Evolutionary conservation across 108 stramenopile genomes (phyloP).

Genomic region (Cyclostephanos tholiformis): DNA sequence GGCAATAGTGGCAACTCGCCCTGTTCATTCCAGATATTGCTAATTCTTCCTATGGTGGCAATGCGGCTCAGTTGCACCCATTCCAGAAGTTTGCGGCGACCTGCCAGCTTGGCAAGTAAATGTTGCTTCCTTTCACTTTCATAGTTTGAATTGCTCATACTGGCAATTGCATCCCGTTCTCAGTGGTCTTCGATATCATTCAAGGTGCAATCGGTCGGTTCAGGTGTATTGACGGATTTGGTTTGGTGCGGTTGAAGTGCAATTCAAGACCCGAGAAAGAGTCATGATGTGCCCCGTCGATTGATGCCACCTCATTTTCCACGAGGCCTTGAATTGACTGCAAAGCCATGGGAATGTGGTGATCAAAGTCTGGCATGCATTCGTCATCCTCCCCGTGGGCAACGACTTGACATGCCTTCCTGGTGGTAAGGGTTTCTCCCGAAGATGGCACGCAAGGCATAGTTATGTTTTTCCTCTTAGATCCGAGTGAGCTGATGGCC

Average conservation of each 20-base stretch:
- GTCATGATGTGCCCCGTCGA: not conserved
- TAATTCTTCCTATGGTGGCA: not conserved
- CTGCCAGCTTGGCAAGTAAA: not conserved
- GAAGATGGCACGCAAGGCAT: no score
- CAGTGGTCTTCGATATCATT: not conserved
- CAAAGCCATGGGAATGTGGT: not conserved
- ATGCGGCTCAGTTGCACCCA: not conserved
- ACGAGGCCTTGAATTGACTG: not conserved
- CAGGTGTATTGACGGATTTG: not conserved
- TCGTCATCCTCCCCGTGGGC: no score
- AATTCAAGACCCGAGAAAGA: not conserved
- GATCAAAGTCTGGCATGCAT: no score
- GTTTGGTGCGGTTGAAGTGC: not conserved
- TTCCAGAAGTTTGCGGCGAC: constrained; percentile 3
- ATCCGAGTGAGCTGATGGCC: no score
- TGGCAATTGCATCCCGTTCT: not conserved
- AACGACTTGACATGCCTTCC: no score
- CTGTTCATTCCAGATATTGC: not conserved
- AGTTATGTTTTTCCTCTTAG: no score
- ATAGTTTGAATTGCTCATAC: not conserved
- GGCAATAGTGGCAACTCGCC: no score
- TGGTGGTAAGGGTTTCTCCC: no score
- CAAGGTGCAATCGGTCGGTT: not conserved
- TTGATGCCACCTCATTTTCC: not conserved
- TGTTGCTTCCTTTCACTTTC: not conserved